Evolutionary conservation across 1,284 basidiomycete genomes (phyloP), one percentile per base, ranked within the genome.

Genomic region (Cutaneotrichosporon mucoides): DNA sequence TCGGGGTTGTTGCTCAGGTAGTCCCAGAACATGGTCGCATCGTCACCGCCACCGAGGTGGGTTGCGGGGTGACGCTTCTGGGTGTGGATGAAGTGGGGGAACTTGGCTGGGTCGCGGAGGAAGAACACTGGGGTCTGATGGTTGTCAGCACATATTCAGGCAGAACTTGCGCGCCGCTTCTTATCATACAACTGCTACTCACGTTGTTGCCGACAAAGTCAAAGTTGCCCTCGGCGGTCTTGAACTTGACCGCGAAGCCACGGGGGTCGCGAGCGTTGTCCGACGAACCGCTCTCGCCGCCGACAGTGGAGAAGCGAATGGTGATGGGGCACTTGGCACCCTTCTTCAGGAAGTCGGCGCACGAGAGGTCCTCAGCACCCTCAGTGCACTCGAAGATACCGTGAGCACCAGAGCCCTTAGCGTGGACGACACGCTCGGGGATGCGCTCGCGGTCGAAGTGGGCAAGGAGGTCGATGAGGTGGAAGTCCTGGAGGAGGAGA

Each of bases 161-260:
- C 54, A 55, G 38, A 55, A 59, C 57, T 13, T 6, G 43, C 13
- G 3, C 8, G 10, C 42, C 91, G 85, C 45, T 89, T 89, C 24
- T 53, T 13, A 13, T 8, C n/a, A 7, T n/a, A n/a, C n/a, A n/a
- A n/a, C n/a, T n/a, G n/a, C n/a, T 16, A 46, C 53, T 38, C 53
- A 54, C 53, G 60, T 93, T 92, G 82, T 93, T 92, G 81, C 50
- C 63, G n/a, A 93, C 91, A 84, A 87, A 90, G 76, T 95, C 92
- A 80, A 87, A 86, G 82, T 89, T 93, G 40, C 93, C 93, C 73
- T 96, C 85, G 35, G 88, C 84, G 0, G 93, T 94, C 76, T 84
- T 86, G 67, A 97, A 82, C 82, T 97, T 97, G 82, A 96, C 78
- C 2, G 92, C 85, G 72, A 95, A 96, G 8, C 92, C 93, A 79